Evolutionary conservation across 106 monocot species (phyloP), one percentile per base, ranked within the genome.

Genomic region (Allium fistulosum): DNA sequence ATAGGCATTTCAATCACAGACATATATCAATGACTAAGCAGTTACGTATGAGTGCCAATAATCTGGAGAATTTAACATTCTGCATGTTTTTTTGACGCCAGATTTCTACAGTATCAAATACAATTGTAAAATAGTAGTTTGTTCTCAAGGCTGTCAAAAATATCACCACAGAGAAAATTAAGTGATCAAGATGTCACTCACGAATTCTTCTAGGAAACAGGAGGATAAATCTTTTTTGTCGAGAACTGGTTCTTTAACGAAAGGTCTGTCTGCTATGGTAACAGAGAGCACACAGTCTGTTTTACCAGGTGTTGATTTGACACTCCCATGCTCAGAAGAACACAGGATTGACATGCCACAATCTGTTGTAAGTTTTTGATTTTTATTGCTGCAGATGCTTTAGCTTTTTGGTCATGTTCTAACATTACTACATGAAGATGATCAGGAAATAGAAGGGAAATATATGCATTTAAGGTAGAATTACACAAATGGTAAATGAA

Each of bases 221-320:
- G 49, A 65, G 16, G 65, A 17, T 47, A 65, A 65, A 65, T 65
- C 65, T 48, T 65, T 65, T 65, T 7, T 49, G 49, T 65, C 49
- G 7, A 65, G 65, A 49, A 48, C 49, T 65, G 49, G 49, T 17
- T 65, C 65, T 48, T 49, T 65, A 65, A 65, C 65, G 49, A 49
- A 49, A 17, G 65, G 65, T 11, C 16, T 65, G 47, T 65, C 65
- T 65, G n/a, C 65, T 65, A 14, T 49, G 49, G 10, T 49, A 17
- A 9, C 48, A 17, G 49, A 49, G 49, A 65, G 65, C 47, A 65
- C n/a, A n/a, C 49, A 47, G 17, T 65, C 65, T 49, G 65, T 6
- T 10, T 15, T 49, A 49, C 49, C 16, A n/a, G 65, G 16, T 49
- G 17, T 17, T 17, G 65, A 49, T 65, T 16, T 18, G 11, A 46